phyloP scores from a whole-genome alignment of 495 filamentous ascomycete species.

The Hypoxylon lenormandii region DNA sequence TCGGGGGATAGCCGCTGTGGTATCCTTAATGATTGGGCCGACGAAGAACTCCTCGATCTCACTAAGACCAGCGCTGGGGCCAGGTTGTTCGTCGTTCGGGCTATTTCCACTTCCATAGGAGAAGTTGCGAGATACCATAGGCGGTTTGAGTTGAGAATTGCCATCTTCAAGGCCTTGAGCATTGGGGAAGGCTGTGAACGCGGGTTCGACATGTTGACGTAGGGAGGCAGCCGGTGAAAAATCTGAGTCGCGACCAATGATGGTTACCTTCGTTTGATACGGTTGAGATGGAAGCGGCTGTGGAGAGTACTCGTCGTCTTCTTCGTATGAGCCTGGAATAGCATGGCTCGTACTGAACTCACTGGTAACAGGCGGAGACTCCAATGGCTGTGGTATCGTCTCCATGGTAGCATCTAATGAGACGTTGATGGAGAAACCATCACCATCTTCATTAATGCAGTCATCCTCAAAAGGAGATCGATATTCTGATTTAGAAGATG shows the following conservation, averaged over 20 bases:
- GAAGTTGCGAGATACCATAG: constrained; percentile 15
- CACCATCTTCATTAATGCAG: constrained; percentile 52
- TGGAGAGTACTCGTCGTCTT: constrained; percentile 55
- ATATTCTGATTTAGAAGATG: constrained; percentile 54
- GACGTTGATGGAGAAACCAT: constrained; percentile 53
- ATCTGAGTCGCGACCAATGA: constrained; percentile 57
- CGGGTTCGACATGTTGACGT: constrained; percentile 38
- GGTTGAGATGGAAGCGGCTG: constrained; percentile 52
- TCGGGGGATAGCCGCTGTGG: constrained; percentile 29
- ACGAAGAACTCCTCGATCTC: constrained; percentile 49
- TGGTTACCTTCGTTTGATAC: constrained; percentile 60
- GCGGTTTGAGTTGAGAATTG: constrained; percentile 19
- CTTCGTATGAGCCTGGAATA: constrained; percentile 35
- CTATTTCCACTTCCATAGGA: constrained; percentile 19
- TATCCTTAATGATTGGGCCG: constrained; percentile 43
- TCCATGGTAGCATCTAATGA: constrained; percentile 54
- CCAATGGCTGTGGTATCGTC: constrained; percentile 15
- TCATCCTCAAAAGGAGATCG: constrained; percentile 55
- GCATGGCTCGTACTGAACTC: constrained; percentile 41
- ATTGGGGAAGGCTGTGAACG: constrained; percentile 6
- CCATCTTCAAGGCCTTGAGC: constrained; percentile 16
- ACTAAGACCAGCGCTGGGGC: constrained; percentile 44
- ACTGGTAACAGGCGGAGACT: constrained; percentile 16
- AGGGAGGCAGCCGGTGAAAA: constrained; percentile 48
- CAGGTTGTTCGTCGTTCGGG: constrained; percentile 34